Conservation (phyloP, 2,329 filamentous ascomycete species). For the Colletotrichum chlorophyti region DNA sequence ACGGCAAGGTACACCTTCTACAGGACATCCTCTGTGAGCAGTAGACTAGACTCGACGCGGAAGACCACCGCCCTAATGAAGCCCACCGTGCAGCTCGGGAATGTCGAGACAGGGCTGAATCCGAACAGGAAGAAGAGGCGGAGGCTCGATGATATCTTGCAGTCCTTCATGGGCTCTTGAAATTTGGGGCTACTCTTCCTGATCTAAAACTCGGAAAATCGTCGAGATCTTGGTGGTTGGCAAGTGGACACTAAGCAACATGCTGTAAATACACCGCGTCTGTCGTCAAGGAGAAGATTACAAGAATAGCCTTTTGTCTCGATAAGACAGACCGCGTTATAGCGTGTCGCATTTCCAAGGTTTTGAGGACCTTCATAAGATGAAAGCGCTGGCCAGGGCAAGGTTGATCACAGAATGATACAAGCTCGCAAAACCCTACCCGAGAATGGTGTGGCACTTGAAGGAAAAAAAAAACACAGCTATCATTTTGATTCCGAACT, state of each 20-base stretch:
- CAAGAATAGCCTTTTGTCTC: no score
- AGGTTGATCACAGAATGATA: no score
- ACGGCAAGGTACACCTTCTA: constrained; percentile 42
- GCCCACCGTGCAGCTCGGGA: constrained; percentile 17
- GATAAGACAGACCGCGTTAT: no score
- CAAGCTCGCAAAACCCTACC: background rate
- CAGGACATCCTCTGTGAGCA: constrained; percentile 21
- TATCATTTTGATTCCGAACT: constrained; percentile 21
- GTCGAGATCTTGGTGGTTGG: no score
- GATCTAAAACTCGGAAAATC: background rate
- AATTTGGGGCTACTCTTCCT: no score
- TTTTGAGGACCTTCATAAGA: no score
- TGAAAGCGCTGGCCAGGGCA: no score
- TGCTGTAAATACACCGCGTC: no score
- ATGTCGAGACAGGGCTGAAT: constrained; percentile 27
- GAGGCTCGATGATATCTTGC: constrained; percentile 42
- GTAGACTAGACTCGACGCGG: constrained; percentile 27
- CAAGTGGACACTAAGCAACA: no score
- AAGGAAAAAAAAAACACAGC: constrained; percentile 10
- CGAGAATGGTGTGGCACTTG: background rate
- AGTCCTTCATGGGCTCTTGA: constrained; percentile 30
- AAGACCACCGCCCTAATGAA: constrained; percentile 24
- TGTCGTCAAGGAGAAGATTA: no score
- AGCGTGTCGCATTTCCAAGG: no score
- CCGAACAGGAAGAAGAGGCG: constrained; percentile 41